Conservation (phyloP, 2,329 filamentous ascomycete species). For the Drechslerella stenobrocha region DNA sequence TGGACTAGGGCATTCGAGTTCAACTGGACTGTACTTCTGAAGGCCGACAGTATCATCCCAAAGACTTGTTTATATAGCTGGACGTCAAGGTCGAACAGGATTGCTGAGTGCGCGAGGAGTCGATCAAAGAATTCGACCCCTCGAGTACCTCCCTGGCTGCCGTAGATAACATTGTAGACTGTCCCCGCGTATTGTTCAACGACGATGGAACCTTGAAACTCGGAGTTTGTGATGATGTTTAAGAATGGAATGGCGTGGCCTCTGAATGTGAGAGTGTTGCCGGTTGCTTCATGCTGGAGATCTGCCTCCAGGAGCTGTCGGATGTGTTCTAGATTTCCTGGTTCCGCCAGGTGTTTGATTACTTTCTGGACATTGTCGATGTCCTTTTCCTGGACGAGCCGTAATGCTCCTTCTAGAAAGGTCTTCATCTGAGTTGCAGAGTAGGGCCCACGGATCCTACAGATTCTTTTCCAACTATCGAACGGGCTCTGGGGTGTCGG, state of each 20-base stretch:
- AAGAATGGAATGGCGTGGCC: constrained; percentile 56
- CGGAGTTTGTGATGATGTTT: constrained; percentile 56
- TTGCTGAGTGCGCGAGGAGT: constrained; percentile 49
- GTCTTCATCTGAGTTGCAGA: constrained; percentile 37
- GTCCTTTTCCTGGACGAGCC: constrained; percentile 11
- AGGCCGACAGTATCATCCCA: constrained; percentile 32
- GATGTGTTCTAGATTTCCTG: constrained; percentile 18
- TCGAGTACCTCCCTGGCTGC: constrained; percentile 56
- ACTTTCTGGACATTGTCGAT: constrained; percentile 28
- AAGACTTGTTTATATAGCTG: constrained; percentile 24
- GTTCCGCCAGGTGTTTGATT: constrained; percentile 22
- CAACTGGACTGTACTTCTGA: constrained; percentile 47
- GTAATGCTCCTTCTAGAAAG: constrained; percentile 30
- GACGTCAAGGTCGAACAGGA: constrained; percentile 21
- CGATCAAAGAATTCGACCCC: constrained; percentile 55
- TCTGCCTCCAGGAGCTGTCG: constrained; percentile 31
- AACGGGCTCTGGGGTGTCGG: constrained; percentile 1
- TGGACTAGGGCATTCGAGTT: constrained; percentile 52
- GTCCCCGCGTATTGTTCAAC: constrained; percentile 57
- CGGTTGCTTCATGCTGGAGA: constrained; percentile 11
- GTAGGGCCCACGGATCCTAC: constrained; percentile 7
- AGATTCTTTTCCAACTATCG: constrained; percentile 26
- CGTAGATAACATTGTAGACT: constrained; percentile 59
- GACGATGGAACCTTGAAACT: constrained; percentile 57
- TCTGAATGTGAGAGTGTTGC: constrained; percentile 10